A percentile compares a stretch with the other conserved stretches of the same genome.
Evolutionary conservation across 2,329 filamentous ascomycete genomes (phyloP).

Genomic region (Teratosphaeria zuluensis): DNA sequence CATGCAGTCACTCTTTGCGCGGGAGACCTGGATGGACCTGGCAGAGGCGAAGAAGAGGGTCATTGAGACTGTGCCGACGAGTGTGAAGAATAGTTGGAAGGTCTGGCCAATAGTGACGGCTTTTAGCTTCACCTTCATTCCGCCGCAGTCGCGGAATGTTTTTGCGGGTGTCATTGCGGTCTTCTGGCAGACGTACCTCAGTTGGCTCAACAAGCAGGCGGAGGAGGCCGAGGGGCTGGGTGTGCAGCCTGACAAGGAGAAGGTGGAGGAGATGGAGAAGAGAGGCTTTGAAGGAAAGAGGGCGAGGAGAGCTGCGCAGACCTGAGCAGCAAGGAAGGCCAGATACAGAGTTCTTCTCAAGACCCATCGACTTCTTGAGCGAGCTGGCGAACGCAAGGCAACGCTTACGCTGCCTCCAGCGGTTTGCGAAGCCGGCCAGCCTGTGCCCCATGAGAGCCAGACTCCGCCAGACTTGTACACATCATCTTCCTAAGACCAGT

Average conservation of each 20-base stretch:
- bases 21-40: constrained; percentile 42
- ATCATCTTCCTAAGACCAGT: no score
- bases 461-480: neutral
- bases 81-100: constrained; percentile 70
- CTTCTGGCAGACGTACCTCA: constrained; percentile 88
- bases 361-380: neutral
- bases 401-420: neutral
- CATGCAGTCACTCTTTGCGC: constrained; percentile 42
- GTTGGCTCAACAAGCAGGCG: constrained; percentile 64
- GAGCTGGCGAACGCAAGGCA: neutral
- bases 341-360: neutral
- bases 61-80: constrained; percentile 63
- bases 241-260: neutral
- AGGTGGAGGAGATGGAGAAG: neutral
- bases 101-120: constrained; percentile 83
- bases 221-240: constrained; percentile 45
- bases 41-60: constrained; percentile 61
- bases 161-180: constrained; percentile 70
- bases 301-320: constrained; percentile 3
- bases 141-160: constrained; percentile 67
- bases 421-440: neutral
- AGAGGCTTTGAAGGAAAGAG: constrained; percentile 1
- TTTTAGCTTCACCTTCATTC: constrained; percentile 76
- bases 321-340: neutral
- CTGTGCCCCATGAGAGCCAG: no score